These are phyloP conservation scores for Yamadazyma philogaea DNA, from an alignment of 805 yeast genomes.

Conservation along the genomic window DNA sequence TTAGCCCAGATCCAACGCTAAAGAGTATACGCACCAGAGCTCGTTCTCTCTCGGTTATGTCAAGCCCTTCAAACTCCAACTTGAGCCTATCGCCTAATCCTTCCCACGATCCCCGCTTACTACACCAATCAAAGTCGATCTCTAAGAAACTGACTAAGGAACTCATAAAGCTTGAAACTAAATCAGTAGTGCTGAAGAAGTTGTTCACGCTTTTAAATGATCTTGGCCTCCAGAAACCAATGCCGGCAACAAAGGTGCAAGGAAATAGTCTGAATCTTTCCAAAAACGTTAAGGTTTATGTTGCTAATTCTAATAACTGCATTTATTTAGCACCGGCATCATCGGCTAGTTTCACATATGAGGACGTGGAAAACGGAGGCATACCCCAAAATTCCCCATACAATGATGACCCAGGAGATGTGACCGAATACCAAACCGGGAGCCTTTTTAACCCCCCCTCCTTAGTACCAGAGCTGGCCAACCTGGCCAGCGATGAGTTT, in stretches of 20 bases:
- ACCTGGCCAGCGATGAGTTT: slow-evolving; percentile 2
- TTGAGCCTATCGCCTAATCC: slow-evolving; percentile 4
- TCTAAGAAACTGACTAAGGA: slow-evolving; percentile 31
- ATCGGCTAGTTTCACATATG: slow-evolving; percentile 40
- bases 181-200: slow-evolving; percentile 35
- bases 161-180: slow-evolving; percentile 38
- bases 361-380: slow-evolving; percentile 42
- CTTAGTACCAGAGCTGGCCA: neutral
- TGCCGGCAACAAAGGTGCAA: slow-evolving; percentile 30
- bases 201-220: slow-evolving; percentile 27
- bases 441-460: neutral
- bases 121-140: slow-evolving; percentile 15
- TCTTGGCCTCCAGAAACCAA: slow-evolving; percentile 39
- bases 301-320: slow-evolving; percentile 38
- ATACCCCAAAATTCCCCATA: slow-evolving; percentile 12
- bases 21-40: slow-evolving; percentile 10
- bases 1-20: neutral
- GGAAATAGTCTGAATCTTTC: slow-evolving; percentile 23
- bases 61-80: slow-evolving; percentile 6
- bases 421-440: neutral
- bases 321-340: slow-evolving; percentile 39
- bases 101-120: slow-evolving; percentile 3
- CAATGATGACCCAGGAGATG: neutral
- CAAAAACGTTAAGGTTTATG: slow-evolving; percentile 29
- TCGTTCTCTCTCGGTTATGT: slow-evolving; percentile 11